Evolutionary conservation across 2,329 filamentous ascomycete species (phyloP), one percentile per base, ranked within the genome.

Genomic region (Colletotrichum sp.): DNA sequence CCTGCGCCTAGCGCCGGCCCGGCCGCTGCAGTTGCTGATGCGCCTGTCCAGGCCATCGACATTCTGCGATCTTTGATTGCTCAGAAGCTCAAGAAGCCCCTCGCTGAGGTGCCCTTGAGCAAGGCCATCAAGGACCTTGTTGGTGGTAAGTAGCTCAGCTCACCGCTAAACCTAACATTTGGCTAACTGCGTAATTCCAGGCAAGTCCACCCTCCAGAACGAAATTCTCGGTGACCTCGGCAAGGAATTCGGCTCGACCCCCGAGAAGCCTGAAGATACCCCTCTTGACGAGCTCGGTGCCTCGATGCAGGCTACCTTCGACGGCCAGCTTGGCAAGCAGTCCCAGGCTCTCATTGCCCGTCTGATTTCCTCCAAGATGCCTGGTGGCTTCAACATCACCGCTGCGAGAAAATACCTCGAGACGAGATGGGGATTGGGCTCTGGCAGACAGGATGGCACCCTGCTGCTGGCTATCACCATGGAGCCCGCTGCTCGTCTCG

Each of bases 101-200:
- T 98, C 73, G 86, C 93, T 62, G 97, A 99, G 79, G 93, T 99
- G 78, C 97, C 97, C 70, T 88, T 99, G 77, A 95, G 91, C 90
- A 99, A 99, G 87, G 97, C 97, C 68, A 98, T 99, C 88, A 99
- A 99, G 86, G 97, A 99, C 86, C 90, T 99, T 81, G 97, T 99
- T 80, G 96, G 96, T 89, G 96, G 96, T 98, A 88, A 87, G 95
- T 88, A 55, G 26, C 44, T 49, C 16, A 39, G 36, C 52, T 55
- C 68, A 62, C 44, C 5, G 13, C n/a, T 6, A 26, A 24, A 39
- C n/a, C 4, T 12, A 26, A 28, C 13, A 21, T 9, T 32, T 39
- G 13, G 32, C 72, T 76, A 28, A 76, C n/a, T 16, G 4, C 67
- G 21, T 18, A 8, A 21, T 8, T 49, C 66, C 81, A 98, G 96